Base-by-base conservation (phyloP, 306 rosid species). In the Lotus japonicus region DNA sequence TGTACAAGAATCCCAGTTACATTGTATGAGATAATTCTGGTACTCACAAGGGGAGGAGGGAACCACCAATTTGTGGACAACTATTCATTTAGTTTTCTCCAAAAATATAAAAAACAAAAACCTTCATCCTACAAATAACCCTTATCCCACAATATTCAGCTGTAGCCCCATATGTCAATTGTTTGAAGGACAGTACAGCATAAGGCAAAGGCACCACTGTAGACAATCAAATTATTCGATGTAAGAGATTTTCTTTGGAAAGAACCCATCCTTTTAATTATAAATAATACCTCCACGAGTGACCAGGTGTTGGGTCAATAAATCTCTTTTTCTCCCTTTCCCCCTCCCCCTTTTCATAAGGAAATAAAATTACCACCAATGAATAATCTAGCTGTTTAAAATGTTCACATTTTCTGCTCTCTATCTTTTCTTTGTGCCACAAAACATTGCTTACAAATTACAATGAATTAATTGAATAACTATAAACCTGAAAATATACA, bases 401-500 rank as follows among this genome's bases (percentile, higher is more conserved):
- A 75, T 50, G 4, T 31, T 7, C 12, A 42, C 23, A 9, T 28
- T 60, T 60, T 33, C 36, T 42, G 18, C 45, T 51, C 18, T 57
- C 18, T 35, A 6, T 45, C 50, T 21, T 54, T 36, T 13, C 54
- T 38, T 74, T 19, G 13, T 6, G 4, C 28, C 12, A 9, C 8
- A 28, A 66, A 58, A 66, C 26, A 66, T 12, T 55, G 35, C 55
- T 21, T 39, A 45, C 2, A 46, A 56, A 55, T 21, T 39, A 45
- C 2, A 46, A 56, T 45, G 9, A 19, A 11, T 3, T n/a, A 70
- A 38, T 71, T 53, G 46, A 59, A 28, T 38, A 48, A 65, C 53
- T 66, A 31, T 15, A 49, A 52, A 84, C 92, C 92, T 87, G 86
- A 70, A 76, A 80, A 57, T 26, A 41, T 61, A 15, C 42, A 43